Evolutionary conservation across 352 stramenopile genomes (phyloP).

Genomic region (Phytophthora multivora): DNA sequence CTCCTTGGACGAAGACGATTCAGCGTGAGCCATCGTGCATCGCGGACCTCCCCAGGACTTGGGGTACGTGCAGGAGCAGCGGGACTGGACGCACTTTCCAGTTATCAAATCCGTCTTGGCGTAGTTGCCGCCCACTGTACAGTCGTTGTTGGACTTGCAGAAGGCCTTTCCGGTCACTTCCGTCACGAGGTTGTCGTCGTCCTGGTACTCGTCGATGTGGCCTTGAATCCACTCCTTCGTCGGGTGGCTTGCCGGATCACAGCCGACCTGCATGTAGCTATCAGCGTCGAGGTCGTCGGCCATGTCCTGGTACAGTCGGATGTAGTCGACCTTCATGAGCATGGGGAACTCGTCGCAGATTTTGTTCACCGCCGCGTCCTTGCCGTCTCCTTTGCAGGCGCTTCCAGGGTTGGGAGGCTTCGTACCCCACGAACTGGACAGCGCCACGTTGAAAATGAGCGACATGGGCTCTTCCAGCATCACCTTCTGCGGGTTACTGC

Average conservation of each 20-base stretch:
- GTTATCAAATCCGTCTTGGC: conserved; percentile 33
- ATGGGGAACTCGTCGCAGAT: conserved; percentile 62
- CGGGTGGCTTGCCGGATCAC: conserved; percentile 43
- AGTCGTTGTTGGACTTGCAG: conserved; percentile 51
- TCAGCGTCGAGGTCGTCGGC: conserved; percentile 34
- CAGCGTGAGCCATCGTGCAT: conserved; percentile 45
- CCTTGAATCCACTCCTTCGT: conserved; percentile 49
- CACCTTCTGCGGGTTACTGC: conserved; percentile 69
- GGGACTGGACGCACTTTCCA: conserved; percentile 43
- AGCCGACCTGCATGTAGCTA: conserved; percentile 46
- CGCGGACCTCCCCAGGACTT: conserved; percentile 58
- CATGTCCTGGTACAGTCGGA: conserved; percentile 86
- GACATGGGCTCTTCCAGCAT: conserved; percentile 93
- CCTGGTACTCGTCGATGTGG: conserved; percentile 50
- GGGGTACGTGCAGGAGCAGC: conserved; percentile 52
- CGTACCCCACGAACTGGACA: conserved; percentile 79
- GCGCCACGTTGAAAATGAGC: conserved; percentile 93
- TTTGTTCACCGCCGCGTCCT: conserved; percentile 47
- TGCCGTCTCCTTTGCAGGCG: conserved; percentile 30
- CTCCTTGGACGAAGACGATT: conserved; percentile 24
- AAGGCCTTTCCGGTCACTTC: conserved; percentile 45
- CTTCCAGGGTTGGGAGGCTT: conserved; percentile 32
- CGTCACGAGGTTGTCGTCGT: conserved; percentile 45
- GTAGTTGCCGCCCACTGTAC: conserved; percentile 44
- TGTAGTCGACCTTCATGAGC: conserved; percentile 84